Evolutionary conservation across 306 rosid species (phyloP).

Genomic region (Inga leiocalycina): DNA sequence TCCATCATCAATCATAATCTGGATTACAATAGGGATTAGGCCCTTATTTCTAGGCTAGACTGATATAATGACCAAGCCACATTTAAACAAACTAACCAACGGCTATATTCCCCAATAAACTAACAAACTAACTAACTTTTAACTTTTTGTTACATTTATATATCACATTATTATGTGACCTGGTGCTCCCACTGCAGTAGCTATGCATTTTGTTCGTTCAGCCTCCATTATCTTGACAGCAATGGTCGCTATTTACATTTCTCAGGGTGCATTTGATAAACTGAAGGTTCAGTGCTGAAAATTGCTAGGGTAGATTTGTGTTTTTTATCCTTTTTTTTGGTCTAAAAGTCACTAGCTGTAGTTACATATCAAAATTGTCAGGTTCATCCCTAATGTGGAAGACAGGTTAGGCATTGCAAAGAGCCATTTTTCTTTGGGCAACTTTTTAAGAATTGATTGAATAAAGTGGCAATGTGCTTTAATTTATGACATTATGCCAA

Average conservation of each 20-base stretch:
- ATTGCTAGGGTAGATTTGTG: not conserved
- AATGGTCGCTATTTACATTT: not conserved
- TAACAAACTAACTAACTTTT: no score
- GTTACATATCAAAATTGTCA: not conserved
- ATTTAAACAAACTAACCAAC: no score
- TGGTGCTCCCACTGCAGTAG: slow-evolving; percentile 2
- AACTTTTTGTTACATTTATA: no score
- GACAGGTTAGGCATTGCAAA: not conserved
- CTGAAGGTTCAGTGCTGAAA: not conserved
- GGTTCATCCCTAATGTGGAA: not conserved
- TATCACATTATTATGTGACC: not conserved
- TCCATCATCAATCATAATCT: no score
- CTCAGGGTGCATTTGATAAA: not conserved
- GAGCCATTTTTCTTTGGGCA: not conserved
- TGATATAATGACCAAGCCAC: no score
- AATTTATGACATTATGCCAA: not conserved
- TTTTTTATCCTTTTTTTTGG: not conserved
- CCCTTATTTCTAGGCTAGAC: no score
- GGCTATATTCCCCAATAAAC: no score
- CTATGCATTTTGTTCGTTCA: not conserved
- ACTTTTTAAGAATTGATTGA: not conserved
- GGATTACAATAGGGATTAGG: no score
- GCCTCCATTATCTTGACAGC: not conserved
- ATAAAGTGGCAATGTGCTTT: not conserved
- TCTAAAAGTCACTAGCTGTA: not conserved